Evolutionary conservation across 2,329 filamentous ascomycete genomes (phyloP).

Genomic region (Penicillium frequentans): DNA sequence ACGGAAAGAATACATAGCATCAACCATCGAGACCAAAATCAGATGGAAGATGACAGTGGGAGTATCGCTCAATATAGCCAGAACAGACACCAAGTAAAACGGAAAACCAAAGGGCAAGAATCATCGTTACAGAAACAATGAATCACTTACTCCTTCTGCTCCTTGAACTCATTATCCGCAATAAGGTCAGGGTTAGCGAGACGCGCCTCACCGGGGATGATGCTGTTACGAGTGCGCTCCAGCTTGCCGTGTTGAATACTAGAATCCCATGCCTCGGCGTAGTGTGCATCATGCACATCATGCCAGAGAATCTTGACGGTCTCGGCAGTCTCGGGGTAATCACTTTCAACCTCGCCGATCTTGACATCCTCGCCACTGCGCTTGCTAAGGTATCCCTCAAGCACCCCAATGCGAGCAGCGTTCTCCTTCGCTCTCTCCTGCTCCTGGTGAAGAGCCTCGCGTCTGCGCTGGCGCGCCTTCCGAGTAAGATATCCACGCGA

Average conservation of each 20-base stretch:
- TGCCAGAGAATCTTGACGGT: constrained; percentile 49
- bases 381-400: constrained; percentile 17
- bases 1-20: constrained; percentile 16
- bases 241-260: constrained; percentile 45
- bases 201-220: constrained; percentile 33
- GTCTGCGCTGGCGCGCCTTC: constrained; percentile 30
- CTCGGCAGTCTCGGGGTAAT: constrained; percentile 27
- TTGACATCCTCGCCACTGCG: constrained; percentile 23
- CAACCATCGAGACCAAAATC: constrained; percentile 12
- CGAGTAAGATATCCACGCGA: constrained; percentile 34
- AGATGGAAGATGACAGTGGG: constrained; percentile 15
- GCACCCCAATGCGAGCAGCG: constrained; percentile 24
- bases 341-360: constrained; percentile 28
- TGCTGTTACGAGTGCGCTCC: constrained; percentile 34
- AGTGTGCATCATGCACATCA: constrained; percentile 45
- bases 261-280: constrained; percentile 45
- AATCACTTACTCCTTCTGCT: constrained; percentile 18
- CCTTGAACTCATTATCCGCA: constrained; percentile 25
- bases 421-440: constrained; percentile 21
- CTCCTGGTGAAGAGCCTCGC: constrained; percentile 25
- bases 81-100: constrained; percentile 3
- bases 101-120: constrained; percentile 1
- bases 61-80: constrained; percentile 9
- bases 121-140: constrained; percentile 1
- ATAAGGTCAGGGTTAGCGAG: constrained; percentile 21